phyloP scores from a whole-genome alignment of 2,329 filamentous ascomycete species.

The Penicillium digitatum region DNA sequence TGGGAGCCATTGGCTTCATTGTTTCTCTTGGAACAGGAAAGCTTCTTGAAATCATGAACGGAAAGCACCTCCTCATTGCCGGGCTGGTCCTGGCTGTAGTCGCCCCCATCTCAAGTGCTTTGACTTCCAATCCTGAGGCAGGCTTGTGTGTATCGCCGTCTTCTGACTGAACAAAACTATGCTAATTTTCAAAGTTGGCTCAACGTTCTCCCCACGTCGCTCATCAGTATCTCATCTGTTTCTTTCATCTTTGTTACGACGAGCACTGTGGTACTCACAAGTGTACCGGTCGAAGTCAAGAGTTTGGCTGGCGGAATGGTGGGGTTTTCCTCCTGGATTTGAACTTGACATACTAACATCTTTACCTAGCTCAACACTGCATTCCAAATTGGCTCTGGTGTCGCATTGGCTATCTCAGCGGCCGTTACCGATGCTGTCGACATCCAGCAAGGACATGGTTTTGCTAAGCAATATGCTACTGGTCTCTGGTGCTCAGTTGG shows the following conservation, averaged over 20 bases:
- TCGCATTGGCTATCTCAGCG: conserved; percentile 40
- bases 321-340: not conserved
- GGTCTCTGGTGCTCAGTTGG: conserved; percentile 44
- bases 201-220: conserved; percentile 39
- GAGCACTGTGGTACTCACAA: conserved; percentile 41
- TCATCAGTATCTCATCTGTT: conserved; percentile 41
- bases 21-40: conserved; percentile 36
- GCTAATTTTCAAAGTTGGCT: conserved; percentile 32
- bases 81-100: conserved; percentile 37
- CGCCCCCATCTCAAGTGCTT: conserved; percentile 36
- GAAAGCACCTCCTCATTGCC: conserved; percentile 35
- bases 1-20: conserved; percentile 41
- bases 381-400: conserved; percentile 43
- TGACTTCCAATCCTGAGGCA: conserved; percentile 22
- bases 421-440: conserved; percentile 41
- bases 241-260: conserved; percentile 44
- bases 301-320: conserved; percentile 42
- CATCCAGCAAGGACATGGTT: conserved; percentile 33
- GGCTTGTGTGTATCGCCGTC: conserved; percentile 24
- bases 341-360: not conserved
- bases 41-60: conserved; percentile 39
- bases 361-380: conserved; percentile 38
- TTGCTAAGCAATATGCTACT: conserved; percentile 38
- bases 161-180: not conserved
- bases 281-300: conserved; percentile 42